phyloP scores from a whole-genome alignment of 148 eudicot genomes.

The Arctostaphylos glauca region DNA sequence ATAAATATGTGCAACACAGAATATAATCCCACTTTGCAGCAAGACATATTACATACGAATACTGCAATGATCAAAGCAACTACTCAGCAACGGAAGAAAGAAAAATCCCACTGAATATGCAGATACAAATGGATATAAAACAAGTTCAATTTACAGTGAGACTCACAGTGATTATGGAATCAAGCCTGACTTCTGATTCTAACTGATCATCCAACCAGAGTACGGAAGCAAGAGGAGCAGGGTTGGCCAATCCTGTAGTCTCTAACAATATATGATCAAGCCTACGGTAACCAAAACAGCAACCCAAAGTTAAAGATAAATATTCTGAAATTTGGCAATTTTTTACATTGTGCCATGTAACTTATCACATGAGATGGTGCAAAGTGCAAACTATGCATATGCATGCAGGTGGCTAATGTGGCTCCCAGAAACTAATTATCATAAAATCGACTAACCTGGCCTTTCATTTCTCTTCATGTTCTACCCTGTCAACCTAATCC shows the following conservation, averaged over 20 bases:
- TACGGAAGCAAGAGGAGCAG: conserved; percentile 97
- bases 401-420: not conserved
- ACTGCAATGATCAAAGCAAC: not conserved
- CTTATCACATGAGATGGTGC: not conserved
- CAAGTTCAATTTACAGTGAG: conserved; percentile 7
- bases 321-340: not conserved
- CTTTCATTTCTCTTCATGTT: not conserved
- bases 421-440: not conserved
- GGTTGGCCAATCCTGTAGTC: conserved; percentile 97
- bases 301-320: not conserved
- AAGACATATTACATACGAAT: not conserved
- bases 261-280: conserved; percentile 95
- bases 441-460: not conserved
- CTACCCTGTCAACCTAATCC: not conserved
- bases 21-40: not conserved
- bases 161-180: conserved; percentile 89
- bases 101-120: not conserved
- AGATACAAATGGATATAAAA: not conserved
- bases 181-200: conserved; percentile 85
- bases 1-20: not conserved
- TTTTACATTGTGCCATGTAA: not conserved
- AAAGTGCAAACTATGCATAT: not conserved
- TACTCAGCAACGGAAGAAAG: not conserved
- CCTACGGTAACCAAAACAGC: conserved; percentile 39
- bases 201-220: conserved; percentile 99